Percentiles rank a stretch among this genome's conserved stretches.
phyloP scores from a whole-genome alignment of 1,284 basidiomycete genomes.

The Moniliella sp. region DNA sequence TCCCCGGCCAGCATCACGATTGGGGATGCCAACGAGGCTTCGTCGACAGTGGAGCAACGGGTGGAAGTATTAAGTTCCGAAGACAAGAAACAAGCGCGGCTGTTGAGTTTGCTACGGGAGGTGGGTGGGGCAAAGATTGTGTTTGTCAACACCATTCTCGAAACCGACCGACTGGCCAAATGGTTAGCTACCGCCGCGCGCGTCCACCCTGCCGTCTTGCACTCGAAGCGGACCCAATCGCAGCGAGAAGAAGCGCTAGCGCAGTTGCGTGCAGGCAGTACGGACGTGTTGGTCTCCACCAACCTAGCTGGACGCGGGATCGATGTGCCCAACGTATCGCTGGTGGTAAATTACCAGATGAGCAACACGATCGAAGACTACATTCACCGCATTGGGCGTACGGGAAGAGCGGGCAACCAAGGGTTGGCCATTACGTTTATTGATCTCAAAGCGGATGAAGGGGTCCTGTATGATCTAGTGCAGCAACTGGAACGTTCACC shows the following conservation, averaged over 20 bases:
- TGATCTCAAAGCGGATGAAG: slow-evolving; percentile 70
- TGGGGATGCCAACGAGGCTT: slow-evolving; percentile 85
- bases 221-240: slow-evolving; percentile 91
- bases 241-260: slow-evolving; percentile 80
- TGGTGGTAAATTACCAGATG: slow-evolving; percentile 97
- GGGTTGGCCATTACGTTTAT: slow-evolving; percentile 85
- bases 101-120: slow-evolving; percentile 69
- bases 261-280: slow-evolving; percentile 60
- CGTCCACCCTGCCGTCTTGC: slow-evolving; percentile 65
- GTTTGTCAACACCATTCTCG: slow-evolving; percentile 64
- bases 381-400: slow-evolving; percentile 88
- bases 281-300: slow-evolving; percentile 69
- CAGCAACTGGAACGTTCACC: slow-evolving; percentile 20
- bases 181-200: slow-evolving; percentile 36
- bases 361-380: slow-evolving; percentile 83
- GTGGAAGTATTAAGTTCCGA: slow-evolving; percentile 81
- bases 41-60: slow-evolving; percentile 85
- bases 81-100: slow-evolving; percentile 66
- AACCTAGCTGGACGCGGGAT: slow-evolving; percentile 95
- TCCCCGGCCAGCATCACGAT: slow-evolving; percentile 87
- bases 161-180: slow-evolving; percentile 59
- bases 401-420: slow-evolving; percentile 83
- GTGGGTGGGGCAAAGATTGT: slow-evolving; percentile 82
- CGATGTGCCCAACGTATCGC: slow-evolving; percentile 80
- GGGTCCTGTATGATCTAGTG: slow-evolving; percentile 50